Evolutionary conservation across 352 stramenopile genomes (phyloP).

Genomic region (Phytophthora cactorum): DNA sequence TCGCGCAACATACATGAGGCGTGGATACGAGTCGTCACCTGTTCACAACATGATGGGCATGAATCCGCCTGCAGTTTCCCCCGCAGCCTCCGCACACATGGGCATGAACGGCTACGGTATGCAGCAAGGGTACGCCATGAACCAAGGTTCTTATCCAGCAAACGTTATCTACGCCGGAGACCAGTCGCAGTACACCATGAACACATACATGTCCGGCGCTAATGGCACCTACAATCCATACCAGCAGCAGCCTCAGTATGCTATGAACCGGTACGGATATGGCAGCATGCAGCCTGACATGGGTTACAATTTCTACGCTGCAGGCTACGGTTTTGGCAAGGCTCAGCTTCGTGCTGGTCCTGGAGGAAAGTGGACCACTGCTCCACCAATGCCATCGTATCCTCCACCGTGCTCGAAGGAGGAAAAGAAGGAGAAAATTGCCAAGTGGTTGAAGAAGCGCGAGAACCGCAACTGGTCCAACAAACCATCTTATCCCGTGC

Average conservation of each 20-base stretch:
- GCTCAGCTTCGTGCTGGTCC: slow-evolving; percentile 48
- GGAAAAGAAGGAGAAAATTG: slow-evolving; percentile 88
- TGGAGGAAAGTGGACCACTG: slow-evolving; percentile 72
- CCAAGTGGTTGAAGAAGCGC: slow-evolving; percentile 84
- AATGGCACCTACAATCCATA: slow-evolving; percentile 44
- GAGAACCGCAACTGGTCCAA: slow-evolving; percentile 88
- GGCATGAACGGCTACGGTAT: slow-evolving; percentile 36
- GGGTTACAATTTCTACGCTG: slow-evolving; percentile 71
- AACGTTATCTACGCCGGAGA: slow-evolving; percentile 48
- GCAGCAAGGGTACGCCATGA: slow-evolving; percentile 40
- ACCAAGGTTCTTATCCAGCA: slow-evolving; percentile 35
- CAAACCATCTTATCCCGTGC: slow-evolving; percentile 84
- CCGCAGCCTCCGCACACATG: slow-evolving; percentile 30
- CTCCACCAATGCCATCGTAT: slow-evolving; percentile 78
- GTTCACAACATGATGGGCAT: slow-evolving; percentile 40
- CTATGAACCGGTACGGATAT: slow-evolving; percentile 59
- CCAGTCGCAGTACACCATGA: slow-evolving; percentile 39
- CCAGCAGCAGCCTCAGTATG: slow-evolving; percentile 54
- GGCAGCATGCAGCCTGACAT: slow-evolving; percentile 37
- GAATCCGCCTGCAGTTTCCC: slow-evolving; percentile 35
- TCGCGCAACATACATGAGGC: slow-evolving; percentile 60
- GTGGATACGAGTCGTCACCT: slow-evolving; percentile 42
- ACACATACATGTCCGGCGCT: slow-evolving; percentile 34
- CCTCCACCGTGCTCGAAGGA: slow-evolving; percentile 78
- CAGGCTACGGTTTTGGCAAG: slow-evolving; percentile 62